Evolutionary conservation across 768 basidiomycete species (phyloP).

Genomic region (Leccinum subgranulosum): DNA sequence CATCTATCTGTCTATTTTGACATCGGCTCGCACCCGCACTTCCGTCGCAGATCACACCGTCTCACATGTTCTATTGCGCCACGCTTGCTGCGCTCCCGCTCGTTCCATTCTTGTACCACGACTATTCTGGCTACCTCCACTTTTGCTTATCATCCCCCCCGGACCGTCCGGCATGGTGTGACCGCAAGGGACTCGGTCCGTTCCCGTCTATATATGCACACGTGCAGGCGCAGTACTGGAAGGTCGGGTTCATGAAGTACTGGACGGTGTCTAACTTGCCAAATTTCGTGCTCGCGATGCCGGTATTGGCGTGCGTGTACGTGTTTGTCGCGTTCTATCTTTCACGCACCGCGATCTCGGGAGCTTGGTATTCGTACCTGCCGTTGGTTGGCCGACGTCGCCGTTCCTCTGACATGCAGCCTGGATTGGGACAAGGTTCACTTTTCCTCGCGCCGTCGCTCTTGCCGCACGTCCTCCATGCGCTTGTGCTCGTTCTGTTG

Average conservation of each 20-base stretch:
- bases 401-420: not conserved
- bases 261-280: constrained; percentile 84
- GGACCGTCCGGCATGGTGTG: constrained; percentile 60
- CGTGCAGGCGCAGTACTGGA: constrained; percentile 85
- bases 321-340: constrained; percentile 28
- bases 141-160: constrained; percentile 55
- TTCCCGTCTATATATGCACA: constrained; percentile 77
- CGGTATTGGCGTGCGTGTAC: constrained; percentile 56
- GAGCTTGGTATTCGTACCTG: not conserved
- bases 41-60: constrained; percentile 32
- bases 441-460: constrained; percentile 40
- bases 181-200: constrained; percentile 8
- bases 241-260: constrained; percentile 79
- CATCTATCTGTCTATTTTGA: not conserved
- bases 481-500: constrained; percentile 55
- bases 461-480: constrained; percentile 74
- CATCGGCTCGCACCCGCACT: not conserved
- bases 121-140: constrained; percentile 56
- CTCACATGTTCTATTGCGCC: constrained; percentile 34
- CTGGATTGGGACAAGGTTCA: not conserved
- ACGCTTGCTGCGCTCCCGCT: constrained; percentile 47
- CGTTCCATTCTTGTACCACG: constrained; percentile 69
- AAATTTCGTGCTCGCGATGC: constrained; percentile 79
- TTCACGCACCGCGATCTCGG: not conserved
- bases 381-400: not conserved